Conservation (phyloP, 495 filamentous ascomycete genomes). For the Tuber aestivum region DNA sequence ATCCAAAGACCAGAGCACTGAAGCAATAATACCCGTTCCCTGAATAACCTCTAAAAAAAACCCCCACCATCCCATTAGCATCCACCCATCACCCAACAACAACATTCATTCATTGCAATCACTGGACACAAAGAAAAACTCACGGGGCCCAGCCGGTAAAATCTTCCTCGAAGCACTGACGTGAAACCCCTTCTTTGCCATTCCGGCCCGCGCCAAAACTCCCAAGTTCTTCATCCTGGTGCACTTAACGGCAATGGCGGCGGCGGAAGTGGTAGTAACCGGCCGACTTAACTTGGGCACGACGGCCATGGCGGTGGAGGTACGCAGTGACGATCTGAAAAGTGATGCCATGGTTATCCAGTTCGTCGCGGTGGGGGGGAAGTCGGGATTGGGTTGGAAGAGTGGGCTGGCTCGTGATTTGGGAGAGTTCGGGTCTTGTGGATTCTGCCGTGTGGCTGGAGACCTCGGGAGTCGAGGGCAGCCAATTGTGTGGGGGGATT, state of each 20-base stretch:
- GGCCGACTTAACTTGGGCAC: neutral
- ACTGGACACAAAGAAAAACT: conserved; percentile 41
- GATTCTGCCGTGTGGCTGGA: neutral
- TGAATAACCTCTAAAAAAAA: conserved; percentile 59
- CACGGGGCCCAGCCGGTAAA: conserved; percentile 64
- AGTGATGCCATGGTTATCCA: conserved; percentile 19
- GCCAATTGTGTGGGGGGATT: neutral
- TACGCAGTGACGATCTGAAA: conserved; percentile 27
- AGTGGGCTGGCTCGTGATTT: neutral
- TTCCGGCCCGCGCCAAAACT: conserved; percentile 15
- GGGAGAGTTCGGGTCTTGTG: neutral
- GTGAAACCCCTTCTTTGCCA: conserved; percentile 53
- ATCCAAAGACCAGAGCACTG: neutral
- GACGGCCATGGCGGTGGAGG: conserved; percentile 5
- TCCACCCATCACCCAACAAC: conserved; percentile 21
- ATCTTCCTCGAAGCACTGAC: conserved; percentile 61
- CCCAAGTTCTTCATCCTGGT: conserved; percentile 10
- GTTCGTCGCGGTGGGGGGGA: neutral
- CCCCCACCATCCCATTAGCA: conserved; percentile 39
- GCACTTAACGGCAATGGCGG: neutral
- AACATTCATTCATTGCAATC: conserved; percentile 20
- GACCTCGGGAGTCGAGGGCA: conserved; percentile 1
- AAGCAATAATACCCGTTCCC: conserved; percentile 64
- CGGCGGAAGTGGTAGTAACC: conserved; percentile 12
- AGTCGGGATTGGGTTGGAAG: neutral